Evolutionary conservation across 106 monocot species (phyloP), one percentile per base, ranked within the genome.

Genomic region (Dioscorea alata): DNA sequence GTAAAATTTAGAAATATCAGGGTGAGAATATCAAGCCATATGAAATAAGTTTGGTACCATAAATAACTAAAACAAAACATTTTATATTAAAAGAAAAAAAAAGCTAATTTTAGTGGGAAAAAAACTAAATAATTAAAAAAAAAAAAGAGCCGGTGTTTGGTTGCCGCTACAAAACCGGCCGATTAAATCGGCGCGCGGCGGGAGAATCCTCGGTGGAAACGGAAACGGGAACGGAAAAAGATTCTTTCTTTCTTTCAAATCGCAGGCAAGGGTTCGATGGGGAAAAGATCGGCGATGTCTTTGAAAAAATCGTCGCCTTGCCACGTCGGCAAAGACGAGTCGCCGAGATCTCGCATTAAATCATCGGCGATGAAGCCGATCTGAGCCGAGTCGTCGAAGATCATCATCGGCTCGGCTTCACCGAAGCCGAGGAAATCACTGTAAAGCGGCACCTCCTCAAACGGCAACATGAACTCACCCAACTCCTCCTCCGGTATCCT

Each of bases 271-370:
- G 82, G 82, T 16, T 86, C 85, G 49, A 67, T 31, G 23, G 75
- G 57, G 75, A 86, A 86, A 28, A 86, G 49, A 69, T 86, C 86
- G 72, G 59, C 69, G 70, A 85, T 85, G 19, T 85, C 81, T 24
- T 67, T 68, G 56, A 82, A 86, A 13, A 31, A 65, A 49, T 86
- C 86, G 69, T 81, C 78, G 21, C 13, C 64, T 16, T 51, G 48
- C 22, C 15, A 57, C 14, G 51, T 5, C 23, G 63, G 48, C 33
- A 60, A 35, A n/a, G 25, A 25, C 32, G 50, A 8, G 13, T 51
- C 23, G 13, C 50, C 24, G 63, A 5, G 2, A 14, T 23, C 20
- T 31, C n/a, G 10, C 16, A 8, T 23, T 6, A 24, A 56, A 34
- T 32, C 61, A 57, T 33, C 59, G 35, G 68, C 21, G 21, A 72